These are phyloP conservation scores for Yarrowia sp. DNA, from an alignment of 805 yeast genomes.

Conservation along the genomic window DNA sequence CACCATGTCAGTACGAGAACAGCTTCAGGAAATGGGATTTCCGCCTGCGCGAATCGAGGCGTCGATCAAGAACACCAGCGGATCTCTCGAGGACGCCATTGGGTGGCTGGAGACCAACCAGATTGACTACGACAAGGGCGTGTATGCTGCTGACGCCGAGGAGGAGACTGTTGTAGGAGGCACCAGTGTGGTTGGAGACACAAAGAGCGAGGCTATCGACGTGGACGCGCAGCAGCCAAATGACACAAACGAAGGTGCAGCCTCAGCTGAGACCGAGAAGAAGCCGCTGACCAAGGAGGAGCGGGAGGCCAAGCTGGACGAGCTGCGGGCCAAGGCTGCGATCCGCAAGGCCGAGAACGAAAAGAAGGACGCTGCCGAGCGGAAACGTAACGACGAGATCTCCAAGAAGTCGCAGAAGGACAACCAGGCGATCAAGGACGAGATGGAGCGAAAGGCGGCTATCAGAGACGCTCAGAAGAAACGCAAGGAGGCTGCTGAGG, in stretches of 20 bases:
- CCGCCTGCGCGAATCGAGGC: slow-evolving; percentile 47
- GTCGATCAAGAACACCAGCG: slow-evolving; percentile 45
- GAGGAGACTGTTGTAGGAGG: slow-evolving; percentile 31
- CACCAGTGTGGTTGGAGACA: background rate
- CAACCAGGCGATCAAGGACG: slow-evolving; percentile 46
- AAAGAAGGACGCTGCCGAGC: slow-evolving; percentile 47
- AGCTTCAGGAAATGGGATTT: slow-evolving; percentile 49
- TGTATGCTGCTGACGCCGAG: slow-evolving; percentile 42
- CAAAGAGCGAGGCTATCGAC: slow-evolving; percentile 16
- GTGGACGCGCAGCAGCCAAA: slow-evolving; percentile 1
- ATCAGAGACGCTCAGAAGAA: slow-evolving; percentile 48
- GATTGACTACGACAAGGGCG: slow-evolving; percentile 43
- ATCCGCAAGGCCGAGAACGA: slow-evolving; percentile 48
- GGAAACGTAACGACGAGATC: slow-evolving; percentile 47
- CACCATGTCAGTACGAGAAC: slow-evolving; percentile 18
- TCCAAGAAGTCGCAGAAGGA: slow-evolving; percentile 47
- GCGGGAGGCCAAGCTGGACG: slow-evolving; percentile 47
- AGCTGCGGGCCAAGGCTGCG: slow-evolving; percentile 47
- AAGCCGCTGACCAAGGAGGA: slow-evolving; percentile 47
- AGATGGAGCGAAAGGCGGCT: slow-evolving; percentile 48
- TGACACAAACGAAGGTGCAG: slow-evolving; percentile 2
- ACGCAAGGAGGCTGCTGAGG: slow-evolving; percentile 47
- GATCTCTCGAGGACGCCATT: slow-evolving; percentile 47
- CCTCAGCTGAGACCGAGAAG: slow-evolving; percentile 22
- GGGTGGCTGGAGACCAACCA: slow-evolving; percentile 49